phyloP scores from a whole-genome alignment of 2,329 filamentous ascomycete genomes.

The Pestalotiopsis sp. region DNA sequence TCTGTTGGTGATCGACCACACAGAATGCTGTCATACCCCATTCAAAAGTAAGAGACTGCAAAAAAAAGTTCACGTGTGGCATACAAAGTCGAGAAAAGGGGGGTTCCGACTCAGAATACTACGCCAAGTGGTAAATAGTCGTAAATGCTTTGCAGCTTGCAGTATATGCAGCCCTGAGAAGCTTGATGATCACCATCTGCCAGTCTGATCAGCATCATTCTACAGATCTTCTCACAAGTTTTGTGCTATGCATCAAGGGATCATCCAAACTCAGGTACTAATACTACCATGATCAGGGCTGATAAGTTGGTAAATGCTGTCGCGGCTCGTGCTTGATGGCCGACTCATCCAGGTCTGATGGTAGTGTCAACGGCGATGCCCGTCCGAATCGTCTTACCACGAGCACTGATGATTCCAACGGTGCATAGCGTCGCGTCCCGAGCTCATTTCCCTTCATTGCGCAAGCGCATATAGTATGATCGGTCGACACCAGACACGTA shows the following conservation, averaged over 20 bases:
- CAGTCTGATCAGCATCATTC: background rate
- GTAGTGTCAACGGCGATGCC: background rate
- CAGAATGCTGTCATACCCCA: slow-evolving; percentile 5
- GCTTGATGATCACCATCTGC: background rate
- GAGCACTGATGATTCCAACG: background rate
- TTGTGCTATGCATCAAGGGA: background rate
- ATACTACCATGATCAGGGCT: background rate
- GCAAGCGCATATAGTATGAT: background rate
- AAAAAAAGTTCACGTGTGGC: background rate
- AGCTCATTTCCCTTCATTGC: background rate
- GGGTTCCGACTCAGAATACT: background rate
- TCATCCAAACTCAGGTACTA: background rate
- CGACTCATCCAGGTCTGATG: background rate
- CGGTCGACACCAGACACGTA: background rate
- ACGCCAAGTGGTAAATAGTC: too few species aligned
- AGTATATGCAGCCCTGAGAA: background rate
- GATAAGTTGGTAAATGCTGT: background rate
- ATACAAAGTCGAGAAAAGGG: background rate
- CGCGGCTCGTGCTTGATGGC: background rate
- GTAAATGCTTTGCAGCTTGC: background rate
- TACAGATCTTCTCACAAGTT: background rate
- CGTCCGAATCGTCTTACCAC: background rate
- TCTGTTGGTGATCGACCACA: slow-evolving; percentile 3
- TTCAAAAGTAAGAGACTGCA: background rate
- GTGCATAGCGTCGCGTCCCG: background rate